Base-by-base conservation (phyloP, 176 grass and related monocot species). In the Juncus inflexus region DNA sequence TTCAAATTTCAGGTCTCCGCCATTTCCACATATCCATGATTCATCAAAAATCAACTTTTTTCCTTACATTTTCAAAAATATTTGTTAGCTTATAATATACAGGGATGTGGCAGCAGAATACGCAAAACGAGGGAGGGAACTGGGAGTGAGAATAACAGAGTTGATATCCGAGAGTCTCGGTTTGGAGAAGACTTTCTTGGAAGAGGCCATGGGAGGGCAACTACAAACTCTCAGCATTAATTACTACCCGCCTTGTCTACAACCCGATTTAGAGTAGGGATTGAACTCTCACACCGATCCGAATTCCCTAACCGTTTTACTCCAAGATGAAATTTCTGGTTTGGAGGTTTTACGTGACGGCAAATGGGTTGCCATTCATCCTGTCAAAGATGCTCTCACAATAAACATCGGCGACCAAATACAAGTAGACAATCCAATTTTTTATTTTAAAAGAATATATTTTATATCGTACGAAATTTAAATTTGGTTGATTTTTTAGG, bases 231-330 rank as follows among this genome's bases (percentile, higher is more conserved):
- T 96, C 87, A 87, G 84, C 2, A 78, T 96, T 45, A 96, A 96
- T 58, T 96, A 86, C 74, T 96, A 96, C 67, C 92, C 92, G 11
- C 84, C 77, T 35, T 96, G 92, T 74, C 92, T 81, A 56, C 84
- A 88, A 73, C 92, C 92, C n/a, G 92, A 96, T 74, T 87, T 91
- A n/a, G 90, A 87, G n/a, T 91, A 79, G 55, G 92, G 92, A 0
- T 74, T 96, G 8, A 87, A 81, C 3, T 81, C 76, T 0, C 92
- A 96, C 82, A 96, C 84, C 72, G 92, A 96, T 66, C 92, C 87
- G 12, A 96, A 96, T 68, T 79, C 92, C 76, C 65, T 96, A 14
- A 96, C 87, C 47, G 69, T 96, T 43, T 78, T 96, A 36, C 87
- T 96, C 28, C 92, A 91, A 83, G 92, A 96, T 61, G 84, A 74